Conservation (phyloP, 768 basidiomycete genomes). For the Trametes gibbosa region DNA sequence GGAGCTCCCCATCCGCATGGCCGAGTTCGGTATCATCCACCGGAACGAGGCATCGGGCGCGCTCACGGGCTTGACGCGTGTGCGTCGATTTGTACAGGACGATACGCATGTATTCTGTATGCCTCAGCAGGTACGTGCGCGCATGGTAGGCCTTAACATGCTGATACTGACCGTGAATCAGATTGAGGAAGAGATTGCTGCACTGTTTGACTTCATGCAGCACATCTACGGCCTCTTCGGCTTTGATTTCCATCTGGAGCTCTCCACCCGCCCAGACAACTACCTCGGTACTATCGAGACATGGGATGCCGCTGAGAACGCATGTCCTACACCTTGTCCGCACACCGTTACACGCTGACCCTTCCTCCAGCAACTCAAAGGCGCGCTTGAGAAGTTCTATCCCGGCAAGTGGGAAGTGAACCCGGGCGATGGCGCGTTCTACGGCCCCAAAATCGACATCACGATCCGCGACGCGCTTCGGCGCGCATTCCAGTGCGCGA, state of each 20-base stretch:
- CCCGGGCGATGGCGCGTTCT: constrained; percentile 98
- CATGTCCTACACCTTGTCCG: constrained; percentile 31
- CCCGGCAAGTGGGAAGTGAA: constrained; percentile 91
- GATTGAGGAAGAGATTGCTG: constrained; percentile 84
- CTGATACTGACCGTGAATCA: constrained; percentile 27
- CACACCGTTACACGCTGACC: background rate
- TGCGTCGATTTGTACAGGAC: constrained; percentile 94
- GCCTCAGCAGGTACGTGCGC: constrained; percentile 67
- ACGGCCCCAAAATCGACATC: constrained; percentile 99
- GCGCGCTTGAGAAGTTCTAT: constrained; percentile 80
- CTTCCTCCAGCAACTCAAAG: constrained; percentile 66
- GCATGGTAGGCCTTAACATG: background rate
- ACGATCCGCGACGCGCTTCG: constrained; percentile 89
- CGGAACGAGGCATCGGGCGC: constrained; percentile 96
- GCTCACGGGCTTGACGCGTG: constrained; percentile 87
- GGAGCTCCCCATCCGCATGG: constrained; percentile 96
- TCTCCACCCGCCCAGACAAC: constrained; percentile 96
- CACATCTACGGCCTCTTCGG: constrained; percentile 93
- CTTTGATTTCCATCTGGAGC: constrained; percentile 88
- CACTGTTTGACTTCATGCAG: constrained; percentile 93
- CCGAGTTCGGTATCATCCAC: constrained; percentile 97
- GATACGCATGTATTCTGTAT: constrained; percentile 99
- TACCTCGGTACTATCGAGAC: constrained; percentile 85
- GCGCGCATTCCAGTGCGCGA: constrained; percentile 96
- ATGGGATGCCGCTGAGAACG: constrained; percentile 87